Base-by-base conservation (phyloP, 352 stramenopile species). In the Globisporangium ultimum region DNA sequence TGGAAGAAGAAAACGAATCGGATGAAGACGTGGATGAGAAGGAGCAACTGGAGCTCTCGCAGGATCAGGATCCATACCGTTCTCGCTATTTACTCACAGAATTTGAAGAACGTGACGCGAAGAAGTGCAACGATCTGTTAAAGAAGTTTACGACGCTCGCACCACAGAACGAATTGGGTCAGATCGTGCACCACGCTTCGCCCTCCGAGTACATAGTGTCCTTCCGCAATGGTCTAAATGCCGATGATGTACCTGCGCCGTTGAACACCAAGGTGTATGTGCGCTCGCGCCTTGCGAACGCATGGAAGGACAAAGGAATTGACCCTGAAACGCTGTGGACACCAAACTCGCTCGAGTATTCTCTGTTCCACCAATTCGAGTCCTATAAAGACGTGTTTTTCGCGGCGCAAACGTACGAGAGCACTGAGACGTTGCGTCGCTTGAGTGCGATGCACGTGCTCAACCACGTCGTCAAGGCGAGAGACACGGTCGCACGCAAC, bases 391-490 rank as follows among this genome's bases (percentile, higher is more conserved):
- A 93, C 55, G 72, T 93, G 32, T 73, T 89, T 45, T 93, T 81
- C 41, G 83, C 81, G 28, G 78, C 75, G 15, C 84, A 93, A 54
- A 89, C 81, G 40, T 68, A 78, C 24, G 74, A 76, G 15, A 82
- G 80, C 55, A 89, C 77, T 10, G 48, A 60, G 20, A 70, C 57
- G 18, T 57, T 93, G 54, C 84, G 84, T 9, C 76, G 71, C 13
- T 32, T 91, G 55, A 79, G 69, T 18, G 80, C 78, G 0, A 91
- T 93, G 84, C 84, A 93, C 60, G 72, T 87, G 48, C 56, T 91
- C 24, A 93, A 93, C 62, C 84, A 93, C 64, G 66, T 93, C 2
- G 32, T 90, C n/a, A 91, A 91, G 57, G 70, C 77, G 10, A 74
- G 84, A 12, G 84, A 93, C 43, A 93, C 80, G 0, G 68, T 90